Percentiles rank a stretch among this genome's conserved stretches.
Conservation (phyloP, 495 filamentous ascomycete species). For the Aspergillus hancockii region DNA sequence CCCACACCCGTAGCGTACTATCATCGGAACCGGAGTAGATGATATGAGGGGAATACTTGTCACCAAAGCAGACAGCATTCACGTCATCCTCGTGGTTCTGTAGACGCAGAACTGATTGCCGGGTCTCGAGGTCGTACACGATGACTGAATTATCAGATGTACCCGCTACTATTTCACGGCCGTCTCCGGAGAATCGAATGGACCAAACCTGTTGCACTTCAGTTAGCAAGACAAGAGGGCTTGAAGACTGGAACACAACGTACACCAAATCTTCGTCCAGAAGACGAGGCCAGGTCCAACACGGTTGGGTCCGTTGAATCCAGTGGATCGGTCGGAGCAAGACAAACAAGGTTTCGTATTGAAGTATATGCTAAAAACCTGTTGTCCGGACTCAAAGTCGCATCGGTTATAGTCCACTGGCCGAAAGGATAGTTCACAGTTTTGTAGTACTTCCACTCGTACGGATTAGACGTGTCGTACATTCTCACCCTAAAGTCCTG, state of each 20-base stretch:
- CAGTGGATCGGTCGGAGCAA: constrained; percentile 84
- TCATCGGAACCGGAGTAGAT: constrained; percentile 93
- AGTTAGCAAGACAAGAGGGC: constrained; percentile 11
- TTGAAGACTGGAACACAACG: constrained; percentile 15
- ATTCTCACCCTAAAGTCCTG: constrained; percentile 94
- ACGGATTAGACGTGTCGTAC: constrained; percentile 97
- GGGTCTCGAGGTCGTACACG: constrained; percentile 90
- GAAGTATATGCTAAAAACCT: constrained; percentile 86
- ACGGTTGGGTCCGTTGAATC: constrained; percentile 73
- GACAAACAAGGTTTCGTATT: constrained; percentile 75
- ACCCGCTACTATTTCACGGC: constrained; percentile 86
- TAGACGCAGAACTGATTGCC: constrained; percentile 70
- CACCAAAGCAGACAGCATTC: constrained; percentile 95
- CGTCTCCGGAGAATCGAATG: constrained; percentile 90
- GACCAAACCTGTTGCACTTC: constrained; percentile 71
- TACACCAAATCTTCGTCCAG: constrained; percentile 52
- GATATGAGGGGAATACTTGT: constrained; percentile 86
- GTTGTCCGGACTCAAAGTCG: constrained; percentile 89
- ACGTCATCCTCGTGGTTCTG: constrained; percentile 83
- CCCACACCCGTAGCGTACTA: constrained; percentile 80
- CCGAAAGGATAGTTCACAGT: constrained; percentile 82
- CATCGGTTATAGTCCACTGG: constrained; percentile 95
- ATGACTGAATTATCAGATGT: constrained; percentile 77
- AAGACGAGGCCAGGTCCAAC: constrained; percentile 66
- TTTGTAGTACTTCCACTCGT: constrained; percentile 95